Evolutionary conservation across 208 protist genomes (phyloP).

Genomic region (Trypanosoma brucei): DNA sequence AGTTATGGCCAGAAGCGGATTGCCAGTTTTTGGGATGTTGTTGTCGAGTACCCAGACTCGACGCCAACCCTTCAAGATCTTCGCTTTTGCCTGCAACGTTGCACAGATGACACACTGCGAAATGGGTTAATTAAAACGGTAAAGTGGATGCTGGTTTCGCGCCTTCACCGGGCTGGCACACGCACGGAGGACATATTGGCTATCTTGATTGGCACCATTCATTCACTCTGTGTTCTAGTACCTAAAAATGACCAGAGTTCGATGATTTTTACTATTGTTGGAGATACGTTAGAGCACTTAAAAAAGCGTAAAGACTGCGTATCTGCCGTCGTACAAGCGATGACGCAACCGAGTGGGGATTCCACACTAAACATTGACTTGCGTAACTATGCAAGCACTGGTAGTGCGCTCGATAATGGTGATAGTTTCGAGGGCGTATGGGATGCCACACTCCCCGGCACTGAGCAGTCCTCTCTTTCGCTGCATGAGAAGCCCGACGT

Average conservation of each 20-base stretch:
- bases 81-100: slow-evolving; percentile 58
- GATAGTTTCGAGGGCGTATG: slow-evolving; percentile 15
- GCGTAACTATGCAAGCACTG: slow-evolving; percentile 11
- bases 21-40: slow-evolving; percentile 69
- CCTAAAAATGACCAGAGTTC: slow-evolving; percentile 72
- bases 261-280: slow-evolving; percentile 67
- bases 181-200: slow-evolving; percentile 82
- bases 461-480: slow-evolving; percentile 13
- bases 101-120: slow-evolving; percentile 44
- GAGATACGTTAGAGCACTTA: slow-evolving; percentile 74
- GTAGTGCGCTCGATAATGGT: slow-evolving; percentile 6
- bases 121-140: slow-evolving; percentile 52
- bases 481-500: slow-evolving; percentile 54
- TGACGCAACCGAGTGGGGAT: slow-evolving; percentile 65
- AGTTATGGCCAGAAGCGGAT: slow-evolving; percentile 59
- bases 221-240: slow-evolving; percentile 73
- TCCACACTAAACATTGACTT: slow-evolving; percentile 26
- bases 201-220: slow-evolving; percentile 73
- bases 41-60: slow-evolving; percentile 86
- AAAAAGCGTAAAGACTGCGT: slow-evolving; percentile 74
- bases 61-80: slow-evolving; percentile 71
- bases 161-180: slow-evolving; percentile 79
- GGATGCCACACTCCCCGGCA: not conserved
- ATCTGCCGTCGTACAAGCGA: slow-evolving; percentile 68
- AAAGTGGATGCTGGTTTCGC: slow-evolving; percentile 56